phyloP scores from a whole-genome alignment of 2,329 filamentous ascomycete species.

The Diaporthe citrichinensis region DNA sequence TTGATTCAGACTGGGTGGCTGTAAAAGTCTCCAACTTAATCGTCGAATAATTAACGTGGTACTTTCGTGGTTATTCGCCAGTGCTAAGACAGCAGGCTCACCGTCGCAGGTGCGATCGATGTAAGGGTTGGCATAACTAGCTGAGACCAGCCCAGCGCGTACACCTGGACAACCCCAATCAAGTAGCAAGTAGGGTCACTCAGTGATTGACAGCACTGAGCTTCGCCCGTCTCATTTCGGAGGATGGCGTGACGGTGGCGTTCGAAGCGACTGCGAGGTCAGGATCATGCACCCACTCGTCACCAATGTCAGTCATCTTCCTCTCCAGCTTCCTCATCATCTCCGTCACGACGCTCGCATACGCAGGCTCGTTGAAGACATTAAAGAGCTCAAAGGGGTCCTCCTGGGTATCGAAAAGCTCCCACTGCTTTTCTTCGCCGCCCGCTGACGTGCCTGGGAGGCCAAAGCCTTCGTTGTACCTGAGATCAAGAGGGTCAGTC shows the following conservation, averaged over 20 bases:
- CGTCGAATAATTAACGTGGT: no score
- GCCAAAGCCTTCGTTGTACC: constrained; percentile 20
- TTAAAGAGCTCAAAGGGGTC: constrained; percentile 66
- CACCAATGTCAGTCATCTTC: constrained; percentile 68
- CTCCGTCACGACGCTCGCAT: constrained; percentile 52
- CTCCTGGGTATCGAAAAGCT: constrained; percentile 66
- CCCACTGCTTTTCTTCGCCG: constrained; percentile 63
- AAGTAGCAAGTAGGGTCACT: not conserved
- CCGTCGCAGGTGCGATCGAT: not conserved
- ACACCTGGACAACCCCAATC: not conserved
- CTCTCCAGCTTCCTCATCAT: constrained; percentile 60
- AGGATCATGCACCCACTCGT: constrained; percentile 55
- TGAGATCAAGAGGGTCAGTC: constrained; percentile 43
- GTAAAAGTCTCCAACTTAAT: no score
- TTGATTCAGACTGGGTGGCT: no score
- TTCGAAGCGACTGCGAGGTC: constrained; percentile 4
- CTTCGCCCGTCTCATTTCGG: constrained; percentile 7
- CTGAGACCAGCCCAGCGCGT: not conserved
- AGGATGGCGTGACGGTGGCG: not conserved
- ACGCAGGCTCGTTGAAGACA: constrained; percentile 55
- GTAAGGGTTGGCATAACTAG: not conserved
- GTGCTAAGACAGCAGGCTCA: no score
- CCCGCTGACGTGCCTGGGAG: not conserved
- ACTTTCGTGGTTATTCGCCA: no score
- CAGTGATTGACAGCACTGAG: constrained; percentile 15